Evolutionary conservation across 75 land plant genomes (phyloP).

Genomic region (Cunninghamia lanceolata): DNA sequence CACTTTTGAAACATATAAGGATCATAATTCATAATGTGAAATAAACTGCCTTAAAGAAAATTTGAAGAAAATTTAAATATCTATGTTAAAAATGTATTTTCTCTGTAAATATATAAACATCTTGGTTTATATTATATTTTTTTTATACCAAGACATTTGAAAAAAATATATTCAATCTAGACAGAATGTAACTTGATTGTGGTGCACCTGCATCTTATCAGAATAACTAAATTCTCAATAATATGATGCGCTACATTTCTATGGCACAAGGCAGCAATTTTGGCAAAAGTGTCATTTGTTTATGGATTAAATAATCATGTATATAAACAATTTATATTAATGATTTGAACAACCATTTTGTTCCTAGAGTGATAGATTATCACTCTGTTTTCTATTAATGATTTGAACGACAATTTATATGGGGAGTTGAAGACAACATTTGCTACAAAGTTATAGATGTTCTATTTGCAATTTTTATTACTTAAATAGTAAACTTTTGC

Average conservation of each 20-base stretch:
- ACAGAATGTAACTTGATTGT: background rate
- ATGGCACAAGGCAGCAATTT: background rate
- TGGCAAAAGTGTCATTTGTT: background rate
- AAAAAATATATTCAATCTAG: background rate
- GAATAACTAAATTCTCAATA: background rate
- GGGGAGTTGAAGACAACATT: background rate
- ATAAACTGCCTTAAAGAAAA: too few relatives aligned
- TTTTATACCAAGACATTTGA: too few relatives aligned
- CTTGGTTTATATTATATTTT: too few relatives aligned
- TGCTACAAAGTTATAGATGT: background rate
- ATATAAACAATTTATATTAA: background rate
- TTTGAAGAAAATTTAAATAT: too few relatives aligned
- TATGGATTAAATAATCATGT: background rate
- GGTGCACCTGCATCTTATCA: background rate
- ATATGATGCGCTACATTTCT: background rate
- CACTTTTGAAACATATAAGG: too few relatives aligned
- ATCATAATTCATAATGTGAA: too few relatives aligned
- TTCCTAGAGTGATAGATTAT: background rate
- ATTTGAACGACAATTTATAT: too few relatives aligned
- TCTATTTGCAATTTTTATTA: background rate
- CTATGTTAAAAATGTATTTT: too few relatives aligned
- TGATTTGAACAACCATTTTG: background rate
- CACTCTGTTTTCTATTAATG: background rate
- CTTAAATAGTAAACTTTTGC: conserved; percentile 17
- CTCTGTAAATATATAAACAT: too few relatives aligned